Evolutionary conservation across 306 rosid genomes (phyloP).

Genomic region (Boehmeria nivea): DNA sequence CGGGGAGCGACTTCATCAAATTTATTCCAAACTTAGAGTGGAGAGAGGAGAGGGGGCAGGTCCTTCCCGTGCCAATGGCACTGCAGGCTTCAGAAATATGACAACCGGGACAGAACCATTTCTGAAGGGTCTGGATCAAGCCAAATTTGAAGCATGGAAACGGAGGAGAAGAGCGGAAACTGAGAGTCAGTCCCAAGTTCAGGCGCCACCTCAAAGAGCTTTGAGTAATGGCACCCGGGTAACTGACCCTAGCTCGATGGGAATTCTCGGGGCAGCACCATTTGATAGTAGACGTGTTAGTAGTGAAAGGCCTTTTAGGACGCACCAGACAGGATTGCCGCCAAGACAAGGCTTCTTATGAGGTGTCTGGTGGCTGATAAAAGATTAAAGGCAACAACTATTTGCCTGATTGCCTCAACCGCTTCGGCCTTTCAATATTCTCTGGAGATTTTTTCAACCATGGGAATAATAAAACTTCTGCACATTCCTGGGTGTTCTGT

Average conservation of each 20-base stretch:
- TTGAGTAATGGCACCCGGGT: conserved; percentile 43
- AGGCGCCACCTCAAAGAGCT: conserved; percentile 53
- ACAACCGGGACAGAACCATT: conserved; percentile 50
- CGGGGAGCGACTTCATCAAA: conserved; percentile 92
- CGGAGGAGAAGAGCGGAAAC: conserved; percentile 70
- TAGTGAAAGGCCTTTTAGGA: conserved; percentile 60
- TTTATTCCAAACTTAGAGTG: conserved; percentile 78
- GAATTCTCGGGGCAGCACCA: conserved; percentile 98
- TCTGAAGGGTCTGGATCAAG: conserved; percentile 47
- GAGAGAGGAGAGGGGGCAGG: conserved; percentile 76
- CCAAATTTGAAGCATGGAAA: conserved; percentile 85
- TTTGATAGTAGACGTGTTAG: conserved; percentile 53
- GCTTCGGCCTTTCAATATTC: conserved; percentile 63
- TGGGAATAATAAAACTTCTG: conserved; percentile 48
- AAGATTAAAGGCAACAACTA: conserved; percentile 32
- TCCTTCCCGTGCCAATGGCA: conserved; percentile 66
- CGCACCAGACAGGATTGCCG: conserved; percentile 60
- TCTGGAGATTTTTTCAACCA: conserved; percentile 53
- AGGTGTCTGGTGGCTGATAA: conserved; percentile 37
- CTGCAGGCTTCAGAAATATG: conserved; percentile 51
- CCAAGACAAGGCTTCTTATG: conserved; percentile 58
- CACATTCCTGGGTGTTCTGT: conserved; percentile 38
- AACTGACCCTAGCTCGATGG: conserved; percentile 69
- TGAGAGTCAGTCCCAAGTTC: conserved; percentile 64
- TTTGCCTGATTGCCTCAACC: conserved; percentile 24